These are phyloP conservation scores for Sugiyamaella pinicola DNA, from an alignment of 1,139 yeast genomes.

Conservation along the genomic window DNA sequence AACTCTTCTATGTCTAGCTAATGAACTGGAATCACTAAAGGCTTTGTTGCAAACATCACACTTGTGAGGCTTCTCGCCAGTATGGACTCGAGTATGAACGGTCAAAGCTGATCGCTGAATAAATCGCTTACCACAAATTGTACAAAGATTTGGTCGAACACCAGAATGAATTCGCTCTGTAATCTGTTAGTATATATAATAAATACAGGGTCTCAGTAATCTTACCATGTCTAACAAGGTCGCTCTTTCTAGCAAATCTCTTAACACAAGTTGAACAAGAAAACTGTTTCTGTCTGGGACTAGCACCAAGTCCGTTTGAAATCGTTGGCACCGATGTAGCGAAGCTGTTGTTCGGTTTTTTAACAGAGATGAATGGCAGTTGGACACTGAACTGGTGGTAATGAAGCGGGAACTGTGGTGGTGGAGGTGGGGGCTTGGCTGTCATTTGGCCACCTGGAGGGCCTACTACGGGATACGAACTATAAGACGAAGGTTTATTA, in stretches of 20 bases:
- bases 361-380: not conserved
- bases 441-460: not conserved
- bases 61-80: slow-evolving; percentile 69
- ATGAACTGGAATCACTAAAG: slow-evolving; percentile 46
- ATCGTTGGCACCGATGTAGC: not conserved
- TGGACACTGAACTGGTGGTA: slow-evolving; percentile 9
- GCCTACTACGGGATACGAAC: not conserved
- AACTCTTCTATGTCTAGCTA: slow-evolving; percentile 46
- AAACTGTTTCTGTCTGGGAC: slow-evolving; percentile 28
- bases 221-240: slow-evolving; percentile 59
- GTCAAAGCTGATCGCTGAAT: slow-evolving; percentile 72
- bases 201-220: not conserved
- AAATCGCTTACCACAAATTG: slow-evolving; percentile 55
- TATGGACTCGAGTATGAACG: slow-evolving; percentile 75
- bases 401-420: slow-evolving; percentile 10
- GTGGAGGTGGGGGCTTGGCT: slow-evolving; percentile 7
- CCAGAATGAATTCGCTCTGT: slow-evolving; percentile 78
- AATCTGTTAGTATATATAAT: slow-evolving; percentile 37
- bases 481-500: not conserved
- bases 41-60: slow-evolving; percentile 44
- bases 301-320: not conserved
- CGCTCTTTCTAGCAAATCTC: slow-evolving; percentile 62
- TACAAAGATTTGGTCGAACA: slow-evolving; percentile 52
- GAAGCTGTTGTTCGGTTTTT: not conserved
- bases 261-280: slow-evolving; percentile 35